Evolutionary conservation across 2,329 filamentous ascomycete species (phyloP), one percentile per base, ranked within the genome.

Genomic region (Diaporthe nobilis): DNA sequence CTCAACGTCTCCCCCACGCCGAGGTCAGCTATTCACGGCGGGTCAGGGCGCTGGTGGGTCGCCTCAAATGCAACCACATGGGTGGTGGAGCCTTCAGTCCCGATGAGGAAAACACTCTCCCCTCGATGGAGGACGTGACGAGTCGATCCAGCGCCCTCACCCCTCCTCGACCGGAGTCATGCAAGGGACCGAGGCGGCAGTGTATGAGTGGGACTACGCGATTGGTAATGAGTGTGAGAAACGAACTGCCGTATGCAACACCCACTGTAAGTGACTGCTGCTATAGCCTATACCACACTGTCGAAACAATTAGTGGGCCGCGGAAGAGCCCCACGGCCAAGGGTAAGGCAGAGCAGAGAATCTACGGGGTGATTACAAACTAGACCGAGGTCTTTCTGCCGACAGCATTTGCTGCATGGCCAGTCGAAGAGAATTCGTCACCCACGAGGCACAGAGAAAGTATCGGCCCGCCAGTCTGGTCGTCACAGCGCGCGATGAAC

Each of bases 1-100:
- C 63, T 51, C 63, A 28, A 68, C 63, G 47, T 53, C 47, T 39
- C 47, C 65, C 65, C 65, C 65, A 68, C 63, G 63, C 63, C 31
- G 44, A 51, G 44, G 63, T 39, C 44, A 53, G 31, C 44, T 53
- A 39, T 12, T 20, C 63, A 51, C 12, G 25, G 63, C 63, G 47
- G 47, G 47, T 51, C 47, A 39, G 25, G 22, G 65, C 63, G 47
- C 15, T 31, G 22, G 61, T 51, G 44, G 44, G 65, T 53, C 47
- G 31, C 63, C 47, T 68, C 31, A 22, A 42, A 42, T 53, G 65
- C 65, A 9, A 68, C 49, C 65, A 53, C 47, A 53, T 42, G 65
- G 65, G 44, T 53, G 44, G 63, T 68, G 63, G 63, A 53, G 63
- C 20, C 44, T 3, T 17, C 28, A 4, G 20, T 39, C 31, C 63